These are phyloP conservation scores for Talaromyces sp. DNA, from an alignment of 2,329 filamentous ascomycete genomes.

Conservation along the genomic window DNA sequence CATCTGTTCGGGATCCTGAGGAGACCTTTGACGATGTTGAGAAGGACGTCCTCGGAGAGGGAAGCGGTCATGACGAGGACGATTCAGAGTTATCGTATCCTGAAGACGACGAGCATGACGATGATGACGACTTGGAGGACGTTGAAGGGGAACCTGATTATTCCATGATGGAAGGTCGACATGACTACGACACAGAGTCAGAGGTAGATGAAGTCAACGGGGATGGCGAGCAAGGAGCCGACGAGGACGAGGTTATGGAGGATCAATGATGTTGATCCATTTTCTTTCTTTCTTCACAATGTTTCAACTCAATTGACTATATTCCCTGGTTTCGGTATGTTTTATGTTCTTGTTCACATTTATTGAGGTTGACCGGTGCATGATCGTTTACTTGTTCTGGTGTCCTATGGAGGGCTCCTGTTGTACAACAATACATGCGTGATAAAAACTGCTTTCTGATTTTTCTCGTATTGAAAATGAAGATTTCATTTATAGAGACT, in stretches of 20 bases:
- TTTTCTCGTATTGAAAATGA: not conserved
- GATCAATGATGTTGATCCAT: constrained; percentile 19
- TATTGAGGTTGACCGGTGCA: too few relatives aligned
- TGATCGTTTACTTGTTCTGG: not conserved
- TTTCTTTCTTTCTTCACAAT: not conserved
- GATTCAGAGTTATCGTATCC: constrained; percentile 16
- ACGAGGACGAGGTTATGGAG: constrained; percentile 24
- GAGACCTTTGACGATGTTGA: constrained; percentile 34
- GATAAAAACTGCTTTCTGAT: not conserved
- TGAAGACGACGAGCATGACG: constrained; percentile 18
- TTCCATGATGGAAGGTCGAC: constrained; percentile 9
- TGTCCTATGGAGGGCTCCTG: not conserved
- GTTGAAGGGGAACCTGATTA: constrained; percentile 11
- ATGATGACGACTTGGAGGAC: constrained; percentile 13
- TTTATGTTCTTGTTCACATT: not conserved
- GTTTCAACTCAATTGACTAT: not conserved
- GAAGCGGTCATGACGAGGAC: constrained; percentile 32
- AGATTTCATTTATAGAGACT: not conserved
- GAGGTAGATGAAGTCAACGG: constrained; percentile 14
- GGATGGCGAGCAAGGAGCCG: constrained; percentile 1
- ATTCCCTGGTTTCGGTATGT: not conserved
- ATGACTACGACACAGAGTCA: constrained; percentile 15
- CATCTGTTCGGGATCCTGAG: constrained; percentile 22
- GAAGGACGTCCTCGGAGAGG: constrained; percentile 35
- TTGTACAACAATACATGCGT: constrained; percentile 2